phyloP scores from a whole-genome alignment of 345 rosid species.

The Carallia brachiata region DNA sequence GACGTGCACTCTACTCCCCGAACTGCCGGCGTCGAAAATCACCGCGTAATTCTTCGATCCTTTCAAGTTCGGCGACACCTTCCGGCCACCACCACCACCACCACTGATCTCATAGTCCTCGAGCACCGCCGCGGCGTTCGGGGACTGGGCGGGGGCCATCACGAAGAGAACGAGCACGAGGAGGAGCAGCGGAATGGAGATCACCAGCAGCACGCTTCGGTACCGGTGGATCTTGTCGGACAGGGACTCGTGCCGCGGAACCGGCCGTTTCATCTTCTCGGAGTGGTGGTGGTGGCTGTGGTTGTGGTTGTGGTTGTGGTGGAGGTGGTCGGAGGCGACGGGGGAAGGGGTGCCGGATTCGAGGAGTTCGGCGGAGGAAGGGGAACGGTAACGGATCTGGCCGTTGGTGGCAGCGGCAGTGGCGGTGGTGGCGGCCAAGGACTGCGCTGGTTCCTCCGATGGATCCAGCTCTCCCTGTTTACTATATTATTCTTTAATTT shows the following conservation, averaged over 20 bases:
- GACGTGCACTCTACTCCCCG: constrained; percentile 85
- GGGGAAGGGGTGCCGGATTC: constrained; percentile 2
- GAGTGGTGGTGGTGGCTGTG: constrained; percentile 5
- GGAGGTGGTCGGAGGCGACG: constrained; percentile 47
- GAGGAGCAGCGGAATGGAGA: constrained; percentile 63
- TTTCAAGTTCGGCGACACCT: constrained; percentile 40
- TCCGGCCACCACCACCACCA: constrained; percentile 42
- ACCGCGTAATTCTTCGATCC: constrained; percentile 56
- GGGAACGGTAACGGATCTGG: constrained; percentile 93
- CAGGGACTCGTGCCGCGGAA: constrained; percentile 49
- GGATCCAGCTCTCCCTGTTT: constrained; percentile 76
- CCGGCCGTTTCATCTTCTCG: constrained; percentile 55
- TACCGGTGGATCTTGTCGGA: constrained; percentile 78
- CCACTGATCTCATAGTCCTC: constrained; percentile 39
- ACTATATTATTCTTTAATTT: constrained; percentile 24
- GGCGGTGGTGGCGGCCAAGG: constrained; percentile 55
- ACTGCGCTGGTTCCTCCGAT: constrained; percentile 62
- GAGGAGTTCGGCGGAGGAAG: constrained; percentile 27
- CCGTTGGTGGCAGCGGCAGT: constrained; percentile 50
- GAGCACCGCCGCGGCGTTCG: constrained; percentile 25
- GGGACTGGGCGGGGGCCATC: constrained; percentile 48
- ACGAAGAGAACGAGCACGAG: constrained; percentile 55
- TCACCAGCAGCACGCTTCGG: constrained; percentile 56
- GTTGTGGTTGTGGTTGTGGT: constrained; percentile 19
- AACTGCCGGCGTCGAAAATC: constrained; percentile 81